Evolutionary conservation across 2,329 filamentous ascomycete species (phyloP).

Genomic region (Keithomyces neogunnii): DNA sequence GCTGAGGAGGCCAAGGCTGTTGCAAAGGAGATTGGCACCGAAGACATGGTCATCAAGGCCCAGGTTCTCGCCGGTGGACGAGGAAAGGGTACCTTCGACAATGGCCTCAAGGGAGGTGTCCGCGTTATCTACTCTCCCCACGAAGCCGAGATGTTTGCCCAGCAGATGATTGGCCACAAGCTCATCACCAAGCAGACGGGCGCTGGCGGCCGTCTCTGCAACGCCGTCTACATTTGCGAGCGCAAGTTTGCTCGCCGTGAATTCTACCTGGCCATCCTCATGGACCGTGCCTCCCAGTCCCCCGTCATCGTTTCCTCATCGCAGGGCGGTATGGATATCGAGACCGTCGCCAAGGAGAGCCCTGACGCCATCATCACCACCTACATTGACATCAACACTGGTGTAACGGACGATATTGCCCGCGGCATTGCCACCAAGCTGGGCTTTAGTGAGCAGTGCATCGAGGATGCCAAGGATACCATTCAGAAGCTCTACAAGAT

Average conservation of each 20-base stretch:
- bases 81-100: conserved; percentile 97
- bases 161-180: conserved; percentile 99
- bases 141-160: conserved; percentile 92
- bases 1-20: conserved; percentile 84
- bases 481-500: conserved; percentile 99
- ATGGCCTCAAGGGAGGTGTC: conserved; percentile 97
- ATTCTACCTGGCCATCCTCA: conserved; percentile 97
- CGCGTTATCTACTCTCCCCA: conserved; percentile 98
- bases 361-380: conserved; percentile 94
- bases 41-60: conserved; percentile 99
- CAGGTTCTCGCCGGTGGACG: conserved; percentile 96
- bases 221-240: conserved; percentile 97
- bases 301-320: conserved; percentile 97
- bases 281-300: conserved; percentile 86
- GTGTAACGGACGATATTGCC: conserved; percentile 93
- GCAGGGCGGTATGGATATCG: conserved; percentile 98
- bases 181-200: conserved; percentile 99
- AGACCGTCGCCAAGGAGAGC: conserved; percentile 95
- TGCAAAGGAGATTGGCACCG: conserved; percentile 81
- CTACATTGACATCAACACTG: conserved; percentile 84
- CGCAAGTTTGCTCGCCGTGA: conserved; percentile 98
- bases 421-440: conserved; percentile 82
- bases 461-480: conserved; percentile 89
- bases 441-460: conserved; percentile 95
- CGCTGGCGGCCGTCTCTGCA: conserved; percentile 87